Evolutionary conservation across 257 asterid genomes (phyloP).

Genomic region (Nicotiana noctiflora): DNA sequence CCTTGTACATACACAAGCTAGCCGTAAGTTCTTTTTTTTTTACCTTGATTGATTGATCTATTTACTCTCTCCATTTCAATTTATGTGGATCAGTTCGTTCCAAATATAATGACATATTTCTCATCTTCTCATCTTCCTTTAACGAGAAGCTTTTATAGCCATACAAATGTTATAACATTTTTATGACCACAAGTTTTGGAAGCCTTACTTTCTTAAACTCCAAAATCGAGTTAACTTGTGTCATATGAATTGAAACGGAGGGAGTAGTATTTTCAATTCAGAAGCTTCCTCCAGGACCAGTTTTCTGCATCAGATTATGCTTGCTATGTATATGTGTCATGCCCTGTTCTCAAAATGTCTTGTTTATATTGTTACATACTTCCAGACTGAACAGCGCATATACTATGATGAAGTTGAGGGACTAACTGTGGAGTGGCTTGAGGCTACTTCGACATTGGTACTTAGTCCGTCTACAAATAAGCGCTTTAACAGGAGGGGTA

Average conservation of each 20-base stretch:
- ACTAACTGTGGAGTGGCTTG: slow-evolving; percentile 76
- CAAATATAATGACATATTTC: too few species aligned
- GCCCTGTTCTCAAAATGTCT: background rate
- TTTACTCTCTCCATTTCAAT: background rate
- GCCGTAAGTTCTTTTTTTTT: slow-evolving; percentile 53
- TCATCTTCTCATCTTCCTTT: too few species aligned
- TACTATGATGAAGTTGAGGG: slow-evolving; percentile 82
- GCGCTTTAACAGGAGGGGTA: slow-evolving; percentile 35
- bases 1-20: slow-evolving; percentile 71
- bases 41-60: background rate
- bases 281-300: background rate
- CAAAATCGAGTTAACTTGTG: too few species aligned
- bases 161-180: too few species aligned
- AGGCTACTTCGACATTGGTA: slow-evolving; percentile 59
- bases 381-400: slow-evolving; percentile 68
- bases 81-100: too few species aligned
- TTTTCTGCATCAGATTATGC: background rate
- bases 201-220: too few species aligned
- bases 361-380: background rate
- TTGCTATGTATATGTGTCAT: background rate
- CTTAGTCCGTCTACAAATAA: slow-evolving; percentile 43
- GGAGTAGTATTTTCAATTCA: background rate
- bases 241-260: too few species aligned
- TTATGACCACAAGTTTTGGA: too few species aligned
- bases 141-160: too few species aligned